These are phyloP conservation scores for Aspergillus homomorphus DNA, from an alignment of 495 filamentous ascomycete genomes.

Conservation along the genomic window DNA sequence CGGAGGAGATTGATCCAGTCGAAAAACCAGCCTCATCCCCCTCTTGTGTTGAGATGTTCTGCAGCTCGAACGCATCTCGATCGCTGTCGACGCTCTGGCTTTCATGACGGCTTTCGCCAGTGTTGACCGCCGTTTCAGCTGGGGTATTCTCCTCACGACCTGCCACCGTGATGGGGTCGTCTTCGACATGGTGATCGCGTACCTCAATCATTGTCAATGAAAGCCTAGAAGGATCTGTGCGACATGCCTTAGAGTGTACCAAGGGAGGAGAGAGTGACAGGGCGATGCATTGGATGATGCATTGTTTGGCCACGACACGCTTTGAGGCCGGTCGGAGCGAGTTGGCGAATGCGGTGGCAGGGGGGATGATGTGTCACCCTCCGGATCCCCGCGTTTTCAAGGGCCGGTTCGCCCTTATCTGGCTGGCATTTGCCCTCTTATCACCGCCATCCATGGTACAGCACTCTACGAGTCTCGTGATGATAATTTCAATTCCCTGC, in stretches of 20 bases:
- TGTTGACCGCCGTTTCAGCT: not conserved
- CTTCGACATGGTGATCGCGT: not conserved
- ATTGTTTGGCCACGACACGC: not conserved
- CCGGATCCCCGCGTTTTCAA: not conserved
- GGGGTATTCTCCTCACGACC: not conserved
- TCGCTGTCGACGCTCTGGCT: slow-evolving; percentile 21
- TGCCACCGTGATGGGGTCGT: not conserved
- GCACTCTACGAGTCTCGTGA: not conserved
- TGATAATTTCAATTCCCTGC: not conserved
- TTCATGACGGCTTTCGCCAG: not conserved
- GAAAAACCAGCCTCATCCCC: slow-evolving; percentile 23
- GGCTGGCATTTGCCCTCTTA: not conserved
- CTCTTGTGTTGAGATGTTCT: slow-evolving; percentile 32
- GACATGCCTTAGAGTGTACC: not conserved
- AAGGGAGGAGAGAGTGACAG: not conserved
- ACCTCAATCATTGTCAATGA: not conserved
- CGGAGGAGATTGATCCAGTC: slow-evolving; percentile 33
- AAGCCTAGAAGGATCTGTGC: not conserved
- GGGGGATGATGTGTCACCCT: not conserved
- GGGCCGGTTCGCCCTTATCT: not conserved
- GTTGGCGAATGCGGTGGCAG: not conserved
- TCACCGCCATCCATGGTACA: not conserved
- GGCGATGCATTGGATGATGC: not conserved
- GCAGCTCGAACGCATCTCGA: slow-evolving; percentile 34
- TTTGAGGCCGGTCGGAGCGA: not conserved